These are phyloP conservation scores for Leptographium galeiforme DNA, from an alignment of 2,329 filamentous ascomycete species.

Conservation along the genomic window DNA sequence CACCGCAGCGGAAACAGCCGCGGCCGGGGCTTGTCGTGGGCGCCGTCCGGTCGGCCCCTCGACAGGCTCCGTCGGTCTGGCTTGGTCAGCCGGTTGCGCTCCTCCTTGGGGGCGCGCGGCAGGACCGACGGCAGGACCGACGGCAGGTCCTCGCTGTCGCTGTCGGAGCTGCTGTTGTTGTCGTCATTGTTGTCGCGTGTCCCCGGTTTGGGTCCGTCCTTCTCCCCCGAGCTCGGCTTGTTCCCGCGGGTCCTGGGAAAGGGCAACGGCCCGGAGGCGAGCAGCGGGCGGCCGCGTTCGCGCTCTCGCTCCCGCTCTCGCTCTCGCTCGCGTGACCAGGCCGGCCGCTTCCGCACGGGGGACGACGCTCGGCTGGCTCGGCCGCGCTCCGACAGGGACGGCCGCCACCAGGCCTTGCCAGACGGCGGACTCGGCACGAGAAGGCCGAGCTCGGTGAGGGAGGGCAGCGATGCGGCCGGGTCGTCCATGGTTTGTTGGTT, in stretches of 20 bases:
- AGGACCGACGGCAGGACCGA: neutral
- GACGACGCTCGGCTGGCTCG: neutral
- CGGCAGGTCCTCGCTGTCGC: neutral
- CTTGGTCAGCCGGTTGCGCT: neutral
- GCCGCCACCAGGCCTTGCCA: conserved; percentile 5
- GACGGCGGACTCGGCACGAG: conserved; percentile 1
- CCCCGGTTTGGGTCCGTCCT: neutral
- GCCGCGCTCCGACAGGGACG: neutral
- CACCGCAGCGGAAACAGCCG: neutral
- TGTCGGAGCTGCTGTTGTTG: neutral
- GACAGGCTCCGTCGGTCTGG: neutral
- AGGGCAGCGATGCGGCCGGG: conserved; percentile 1
- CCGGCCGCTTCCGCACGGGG: conserved; percentile 2
- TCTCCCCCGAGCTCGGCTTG: neutral
- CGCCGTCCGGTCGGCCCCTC: neutral
- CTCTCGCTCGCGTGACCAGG: neutral
- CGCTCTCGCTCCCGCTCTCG: neutral
- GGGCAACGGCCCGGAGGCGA: neutral
- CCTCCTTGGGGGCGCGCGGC: neutral
- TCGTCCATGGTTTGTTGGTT: neutral
- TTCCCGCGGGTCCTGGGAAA: neutral
- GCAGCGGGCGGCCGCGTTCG: neutral
- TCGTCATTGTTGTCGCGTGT: neutral
- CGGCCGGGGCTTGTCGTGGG: neutral
- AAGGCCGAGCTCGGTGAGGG: conserved; percentile 8